A percentile compares a stretch with the other conserved stretches of the same genome.
Conservation (phyloP, 352 stramenopile species). For the Stramenopiles sp. region DNA sequence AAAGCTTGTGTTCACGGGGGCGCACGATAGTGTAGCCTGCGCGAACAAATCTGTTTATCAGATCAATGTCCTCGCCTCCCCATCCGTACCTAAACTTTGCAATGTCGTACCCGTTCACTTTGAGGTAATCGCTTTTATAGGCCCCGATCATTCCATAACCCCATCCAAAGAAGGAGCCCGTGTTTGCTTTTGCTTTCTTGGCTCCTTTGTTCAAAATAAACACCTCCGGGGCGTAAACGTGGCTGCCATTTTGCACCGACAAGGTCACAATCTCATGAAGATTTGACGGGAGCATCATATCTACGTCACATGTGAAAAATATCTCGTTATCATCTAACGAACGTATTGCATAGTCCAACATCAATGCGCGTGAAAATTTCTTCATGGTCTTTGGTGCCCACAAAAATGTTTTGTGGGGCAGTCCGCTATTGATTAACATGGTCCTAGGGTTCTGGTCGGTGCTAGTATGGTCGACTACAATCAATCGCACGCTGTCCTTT, state of each 20-base stretch:
- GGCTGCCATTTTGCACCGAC: background rate
- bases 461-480: background rate
- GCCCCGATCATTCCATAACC: background rate
- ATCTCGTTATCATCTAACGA: slow-evolving; percentile 4
- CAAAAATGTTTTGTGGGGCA: background rate
- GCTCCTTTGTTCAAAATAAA: background rate
- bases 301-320: slow-evolving; percentile 7
- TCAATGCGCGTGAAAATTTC: slow-evolving; percentile 5
- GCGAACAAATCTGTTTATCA: background rate
- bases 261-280: background rate
- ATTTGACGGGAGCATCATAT: background rate
- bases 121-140: slow-evolving; percentile 3
- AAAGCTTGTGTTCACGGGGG: background rate
- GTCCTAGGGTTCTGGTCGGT: background rate
- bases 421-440: background rate
- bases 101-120: background rate
- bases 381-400: slow-evolving; percentile 2
- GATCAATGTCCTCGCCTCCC: background rate
- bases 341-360: background rate
- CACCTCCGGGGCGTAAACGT: background rate
- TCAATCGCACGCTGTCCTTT: background rate
- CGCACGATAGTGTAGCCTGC: background rate
- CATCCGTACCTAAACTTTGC: background rate
- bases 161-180: background rate
- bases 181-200: background rate